Evolutionary conservation across 1,284 basidiomycete genomes (phyloP).

Genomic region (Trametes sp.): DNA sequence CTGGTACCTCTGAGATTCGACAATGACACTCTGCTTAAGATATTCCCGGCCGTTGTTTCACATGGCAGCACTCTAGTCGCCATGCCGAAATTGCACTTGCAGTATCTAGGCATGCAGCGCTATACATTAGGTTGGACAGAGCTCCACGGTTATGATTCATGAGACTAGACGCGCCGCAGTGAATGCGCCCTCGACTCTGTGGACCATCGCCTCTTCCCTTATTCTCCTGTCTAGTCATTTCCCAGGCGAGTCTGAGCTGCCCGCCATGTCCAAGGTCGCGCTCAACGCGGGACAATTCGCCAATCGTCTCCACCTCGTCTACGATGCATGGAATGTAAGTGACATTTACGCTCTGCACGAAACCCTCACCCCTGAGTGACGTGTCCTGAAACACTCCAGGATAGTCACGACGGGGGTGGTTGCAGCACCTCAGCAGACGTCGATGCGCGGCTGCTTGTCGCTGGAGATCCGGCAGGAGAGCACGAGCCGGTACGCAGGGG

Average conservation of each 20-base stretch:
- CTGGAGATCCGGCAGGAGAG: slow-evolving; percentile 86
- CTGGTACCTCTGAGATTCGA: background rate
- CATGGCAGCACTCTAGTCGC: too few species aligned
- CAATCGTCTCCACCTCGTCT: slow-evolving; percentile 70
- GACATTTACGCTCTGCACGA: background rate
- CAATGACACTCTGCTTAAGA: too few species aligned
- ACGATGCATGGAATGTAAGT: slow-evolving; percentile 80
- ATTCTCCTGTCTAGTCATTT: slow-evolving; percentile 20
- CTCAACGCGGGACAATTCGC: slow-evolving; percentile 65
- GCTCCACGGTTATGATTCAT: too few species aligned
- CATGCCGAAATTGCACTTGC: too few species aligned
- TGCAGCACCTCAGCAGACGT: slow-evolving; percentile 69
- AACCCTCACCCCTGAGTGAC: slow-evolving; percentile 14
- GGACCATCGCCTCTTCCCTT: slow-evolving; percentile 22
- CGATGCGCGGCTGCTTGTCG: slow-evolving; percentile 78
- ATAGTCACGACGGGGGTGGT: slow-evolving; percentile 72
- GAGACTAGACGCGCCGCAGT: slow-evolving; percentile 33
- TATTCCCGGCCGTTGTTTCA: too few species aligned
- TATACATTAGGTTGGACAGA: too few species aligned
- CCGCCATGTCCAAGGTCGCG: slow-evolving; percentile 50
- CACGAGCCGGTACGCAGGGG: slow-evolving; percentile 87
- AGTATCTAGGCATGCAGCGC: too few species aligned
- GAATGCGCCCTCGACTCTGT: slow-evolving; percentile 35
- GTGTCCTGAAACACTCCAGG: slow-evolving; percentile 46
- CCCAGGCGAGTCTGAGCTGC: slow-evolving; percentile 13